Percentiles rank a stretch among this genome's conserved stretches.
Conservation (phyloP, 192 early-diverging fungal species). For the Coemansia sp. region DNA sequence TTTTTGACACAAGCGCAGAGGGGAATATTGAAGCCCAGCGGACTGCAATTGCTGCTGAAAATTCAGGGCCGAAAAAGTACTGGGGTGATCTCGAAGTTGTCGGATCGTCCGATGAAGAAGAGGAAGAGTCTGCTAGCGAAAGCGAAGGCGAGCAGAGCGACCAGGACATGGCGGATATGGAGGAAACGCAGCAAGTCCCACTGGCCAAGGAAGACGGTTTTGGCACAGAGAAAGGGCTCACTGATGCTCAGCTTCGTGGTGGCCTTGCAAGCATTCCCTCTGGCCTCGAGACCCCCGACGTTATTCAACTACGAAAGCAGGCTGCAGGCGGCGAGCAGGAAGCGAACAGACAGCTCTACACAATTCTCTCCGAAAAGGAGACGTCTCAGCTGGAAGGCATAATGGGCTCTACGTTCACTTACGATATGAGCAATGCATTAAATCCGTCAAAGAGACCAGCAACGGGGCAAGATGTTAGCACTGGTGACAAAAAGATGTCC, state of each 20-base stretch:
- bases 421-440: slow-evolving; percentile 65
- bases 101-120: slow-evolving; percentile 63
- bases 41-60: background rate
- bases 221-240: slow-evolving; percentile 13
- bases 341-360: slow-evolving; percentile 69
- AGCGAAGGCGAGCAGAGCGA: slow-evolving; percentile 21
- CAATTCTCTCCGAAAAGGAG: slow-evolving; percentile 77
- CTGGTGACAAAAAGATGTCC: slow-evolving; percentile 1
- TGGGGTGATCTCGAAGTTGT: slow-evolving; percentile 91
- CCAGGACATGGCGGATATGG: slow-evolving; percentile 46
- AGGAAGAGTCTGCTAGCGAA: slow-evolving; percentile 64
- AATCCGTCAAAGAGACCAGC: slow-evolving; percentile 55
- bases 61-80: slow-evolving; percentile 44
- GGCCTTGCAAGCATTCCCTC: slow-evolving; percentile 57
- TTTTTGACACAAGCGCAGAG: slow-evolving; percentile 72
- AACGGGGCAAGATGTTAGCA: background rate
- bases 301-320: slow-evolving; percentile 89
- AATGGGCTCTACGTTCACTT: slow-evolving; percentile 93
- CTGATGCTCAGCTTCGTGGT: slow-evolving; percentile 64
- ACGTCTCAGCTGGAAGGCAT: slow-evolving; percentile 71
- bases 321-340: slow-evolving; percentile 33
- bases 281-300: slow-evolving; percentile 84
- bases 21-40: slow-evolving; percentile 38
- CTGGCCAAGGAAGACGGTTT: slow-evolving; percentile 58
- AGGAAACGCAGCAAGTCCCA: slow-evolving; percentile 13